A percentile compares a stretch with the other conserved stretches of the same genome.
Conservation (phyloP, 305 asterid genomes). For the Fraxinus nigra region DNA sequence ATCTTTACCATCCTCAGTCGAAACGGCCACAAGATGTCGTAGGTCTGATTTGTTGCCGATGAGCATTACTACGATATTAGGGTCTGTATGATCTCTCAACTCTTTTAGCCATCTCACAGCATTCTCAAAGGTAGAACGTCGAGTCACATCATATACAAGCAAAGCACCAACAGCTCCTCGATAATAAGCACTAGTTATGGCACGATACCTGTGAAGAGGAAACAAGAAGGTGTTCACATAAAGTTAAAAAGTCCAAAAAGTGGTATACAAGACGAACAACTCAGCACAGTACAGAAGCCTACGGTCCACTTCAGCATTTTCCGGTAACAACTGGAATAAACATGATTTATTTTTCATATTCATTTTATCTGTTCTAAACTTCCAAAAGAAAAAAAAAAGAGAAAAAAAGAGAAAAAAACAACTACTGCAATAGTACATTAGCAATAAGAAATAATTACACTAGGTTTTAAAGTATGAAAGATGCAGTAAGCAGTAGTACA, state of each 20-base stretch:
- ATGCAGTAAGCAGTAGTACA: not conserved
- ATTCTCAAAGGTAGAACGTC: constrained; percentile 66
- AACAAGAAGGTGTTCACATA: constrained; percentile 1
- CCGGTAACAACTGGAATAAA: not conserved
- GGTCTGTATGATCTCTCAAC: constrained; percentile 76
- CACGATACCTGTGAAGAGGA: constrained; percentile 50
- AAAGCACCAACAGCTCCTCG: constrained; percentile 88
- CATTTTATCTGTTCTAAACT: not conserved
- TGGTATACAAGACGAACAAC: not conserved
- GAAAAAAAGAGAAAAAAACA: too few relatives aligned
- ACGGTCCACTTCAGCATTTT: not conserved
- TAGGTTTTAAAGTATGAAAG: not conserved
- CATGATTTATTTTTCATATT: not conserved
- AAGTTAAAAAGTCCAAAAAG: not conserved
- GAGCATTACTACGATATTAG: constrained; percentile 74
- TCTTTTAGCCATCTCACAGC: constrained; percentile 70
- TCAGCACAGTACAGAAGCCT: not conserved
- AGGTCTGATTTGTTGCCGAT: constrained; percentile 85
- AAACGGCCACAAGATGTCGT: constrained; percentile 73
- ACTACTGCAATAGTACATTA: not conserved
- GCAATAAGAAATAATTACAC: not conserved
- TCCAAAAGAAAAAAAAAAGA: not conserved
- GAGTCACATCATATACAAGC: constrained; percentile 77
- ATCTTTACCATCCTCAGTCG: constrained; percentile 65
- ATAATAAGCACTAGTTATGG: constrained; percentile 82